These are phyloP conservation scores for Lachancea sp. DNA, from an alignment of 805 yeast genomes.

Conservation along the genomic window DNA sequence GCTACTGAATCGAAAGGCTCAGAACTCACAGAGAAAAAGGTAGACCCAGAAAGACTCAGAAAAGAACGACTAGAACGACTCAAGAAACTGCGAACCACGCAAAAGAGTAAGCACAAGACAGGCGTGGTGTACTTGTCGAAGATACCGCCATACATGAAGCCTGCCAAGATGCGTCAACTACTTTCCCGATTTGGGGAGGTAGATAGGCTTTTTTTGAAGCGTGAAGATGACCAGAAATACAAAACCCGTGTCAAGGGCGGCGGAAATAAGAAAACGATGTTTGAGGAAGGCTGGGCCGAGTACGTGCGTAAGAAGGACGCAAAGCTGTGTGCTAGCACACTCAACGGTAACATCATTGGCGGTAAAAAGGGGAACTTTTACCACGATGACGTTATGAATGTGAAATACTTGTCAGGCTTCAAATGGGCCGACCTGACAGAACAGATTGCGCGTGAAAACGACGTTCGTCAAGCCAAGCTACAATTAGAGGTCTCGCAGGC, in stretches of 20 bases:
- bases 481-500: conserved; percentile 88
- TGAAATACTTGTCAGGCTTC: conserved; percentile 83
- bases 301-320: conserved; percentile 79
- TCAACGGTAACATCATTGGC: conserved; percentile 85
- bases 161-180: conserved; percentile 78
- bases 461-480: conserved; percentile 78
- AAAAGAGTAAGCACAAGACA: conserved; percentile 53
- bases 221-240: conserved; percentile 66
- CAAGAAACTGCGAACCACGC: conserved; percentile 39
- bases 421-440: conserved; percentile 94
- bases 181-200: conserved; percentile 76
- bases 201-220: conserved; percentile 81
- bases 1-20: background rate
- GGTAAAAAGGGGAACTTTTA: conserved; percentile 88
- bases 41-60: conserved; percentile 40
- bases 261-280: conserved; percentile 84
- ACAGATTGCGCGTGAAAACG: conserved; percentile 86
- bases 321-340: conserved; percentile 74
- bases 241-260: conserved; percentile 72
- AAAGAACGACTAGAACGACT: conserved; percentile 51
- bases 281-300: conserved; percentile 97
- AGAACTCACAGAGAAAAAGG: conserved; percentile 2
- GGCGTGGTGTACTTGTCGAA: conserved; percentile 92
- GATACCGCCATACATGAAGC: conserved; percentile 97
- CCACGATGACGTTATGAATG: conserved; percentile 88